Evolutionary conservation across 2,329 filamentous ascomycete genomes (phyloP).

Genomic region (Purpureocillium takamizusanense): DNA sequence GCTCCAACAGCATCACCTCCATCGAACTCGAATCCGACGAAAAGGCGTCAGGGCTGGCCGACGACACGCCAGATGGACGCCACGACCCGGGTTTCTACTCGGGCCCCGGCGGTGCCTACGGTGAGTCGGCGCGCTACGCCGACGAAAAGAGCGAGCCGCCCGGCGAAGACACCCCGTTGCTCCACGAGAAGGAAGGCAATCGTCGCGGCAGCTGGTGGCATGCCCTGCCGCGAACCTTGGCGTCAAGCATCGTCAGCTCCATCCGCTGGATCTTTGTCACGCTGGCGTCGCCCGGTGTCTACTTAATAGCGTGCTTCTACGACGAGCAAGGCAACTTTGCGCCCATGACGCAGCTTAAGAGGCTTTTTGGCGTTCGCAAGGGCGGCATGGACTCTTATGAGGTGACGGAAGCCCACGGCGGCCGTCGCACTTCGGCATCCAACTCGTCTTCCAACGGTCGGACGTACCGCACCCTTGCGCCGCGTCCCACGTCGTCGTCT

Average conservation of each 20-base stretch:
- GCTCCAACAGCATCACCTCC: constrained; percentile 52
- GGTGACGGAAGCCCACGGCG: background rate
- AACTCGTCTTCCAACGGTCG: constrained; percentile 9
- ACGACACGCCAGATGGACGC: constrained; percentile 23
- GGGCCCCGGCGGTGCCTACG: constrained; percentile 22
- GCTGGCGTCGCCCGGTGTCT: constrained; percentile 70
- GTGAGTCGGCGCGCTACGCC: constrained; percentile 26
- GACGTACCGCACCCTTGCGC: constrained; percentile 17
- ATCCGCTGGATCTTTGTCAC: constrained; percentile 72
- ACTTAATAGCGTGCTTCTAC: constrained; percentile 75
- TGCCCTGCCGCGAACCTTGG: constrained; percentile 58
- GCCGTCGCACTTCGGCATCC: background rate
- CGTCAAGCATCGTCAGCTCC: constrained; percentile 63
- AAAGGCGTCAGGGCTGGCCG: constrained; percentile 15
- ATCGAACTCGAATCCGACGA: constrained; percentile 37
- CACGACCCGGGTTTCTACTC: constrained; percentile 27
- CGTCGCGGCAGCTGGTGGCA: constrained; percentile 40
- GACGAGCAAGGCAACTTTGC: constrained; percentile 73
- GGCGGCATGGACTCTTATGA: constrained; percentile 19
- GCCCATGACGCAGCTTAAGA: constrained; percentile 63
- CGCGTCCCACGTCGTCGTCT: constrained; percentile 17
- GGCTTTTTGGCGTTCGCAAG: constrained; percentile 44
- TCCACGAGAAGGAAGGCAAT: constrained; percentile 22
- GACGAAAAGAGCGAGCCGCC: constrained; percentile 22
- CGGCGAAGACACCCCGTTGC: constrained; percentile 60